A percentile compares a stretch with the other conserved stretches of the same genome.
Evolutionary conservation across 306 rosid genomes (phyloP).

Genomic region (Mimosa bimucronata): DNA sequence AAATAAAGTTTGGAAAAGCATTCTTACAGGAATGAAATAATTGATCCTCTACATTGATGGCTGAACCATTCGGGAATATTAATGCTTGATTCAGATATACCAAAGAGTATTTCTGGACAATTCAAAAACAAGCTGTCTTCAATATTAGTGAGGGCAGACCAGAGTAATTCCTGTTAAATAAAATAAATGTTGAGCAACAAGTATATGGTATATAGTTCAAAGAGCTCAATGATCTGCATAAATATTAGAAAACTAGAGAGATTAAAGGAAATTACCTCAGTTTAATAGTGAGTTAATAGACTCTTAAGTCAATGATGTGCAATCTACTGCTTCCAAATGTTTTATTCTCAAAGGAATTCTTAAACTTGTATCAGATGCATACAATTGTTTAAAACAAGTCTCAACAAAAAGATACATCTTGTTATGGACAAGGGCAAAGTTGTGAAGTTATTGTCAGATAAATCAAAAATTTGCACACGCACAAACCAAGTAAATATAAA

Average conservation of each 20-base stretch:
- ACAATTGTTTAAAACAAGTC: no score
- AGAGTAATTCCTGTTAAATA: neutral
- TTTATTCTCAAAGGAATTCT: neutral
- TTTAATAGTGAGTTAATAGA: neutral
- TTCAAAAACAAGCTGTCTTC: no score
- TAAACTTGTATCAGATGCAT: neutral
- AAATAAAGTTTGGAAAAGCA: no score
- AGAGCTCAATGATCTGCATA: no score
- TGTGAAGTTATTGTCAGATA: neutral
- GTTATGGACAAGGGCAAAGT: no score
- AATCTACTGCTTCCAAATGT: neutral
- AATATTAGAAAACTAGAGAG: neutral
- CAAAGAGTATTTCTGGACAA: neutral
- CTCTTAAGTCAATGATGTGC: neutral
- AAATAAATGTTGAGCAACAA: neutral
- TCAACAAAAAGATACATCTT: neutral
- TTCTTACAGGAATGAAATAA: no score
- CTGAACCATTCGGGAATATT: no score
- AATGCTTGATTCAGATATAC: neutral
- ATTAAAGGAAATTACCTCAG: conserved; percentile 3
- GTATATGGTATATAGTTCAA: no score
- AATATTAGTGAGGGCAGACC: neutral
- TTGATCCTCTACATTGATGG: neutral
- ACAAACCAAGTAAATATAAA: neutral
- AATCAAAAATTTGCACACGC: no score